Conservation (phyloP, 176 grass and related monocot species). For the Oropetium thomaeum region DNA sequence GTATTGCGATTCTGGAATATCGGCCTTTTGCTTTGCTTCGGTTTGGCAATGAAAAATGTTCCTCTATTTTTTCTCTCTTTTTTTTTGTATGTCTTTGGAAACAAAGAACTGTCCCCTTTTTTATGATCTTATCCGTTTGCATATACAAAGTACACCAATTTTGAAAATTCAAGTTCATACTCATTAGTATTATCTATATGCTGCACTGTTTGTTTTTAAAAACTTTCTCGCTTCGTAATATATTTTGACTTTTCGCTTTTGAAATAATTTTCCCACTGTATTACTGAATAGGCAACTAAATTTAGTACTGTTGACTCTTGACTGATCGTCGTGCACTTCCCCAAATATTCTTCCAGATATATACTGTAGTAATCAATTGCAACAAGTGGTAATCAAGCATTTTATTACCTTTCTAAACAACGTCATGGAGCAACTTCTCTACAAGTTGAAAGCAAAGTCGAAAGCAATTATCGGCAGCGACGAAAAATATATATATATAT, state of each 20-base stretch:
- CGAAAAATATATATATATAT: too few species aligned
- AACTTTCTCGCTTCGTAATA: neutral
- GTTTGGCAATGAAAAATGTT: neutral
- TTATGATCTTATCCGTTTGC: constrained; percentile 11
- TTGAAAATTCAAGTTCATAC: neutral
- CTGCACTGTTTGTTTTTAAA: too few species aligned
- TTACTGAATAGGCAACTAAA: neutral
- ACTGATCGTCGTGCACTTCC: neutral
- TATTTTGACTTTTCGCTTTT: neutral
- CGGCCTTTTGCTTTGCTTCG: neutral
- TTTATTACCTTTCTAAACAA: constrained; percentile 20
- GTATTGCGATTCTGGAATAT: constrained; percentile 5
- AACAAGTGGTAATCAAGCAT: constrained; percentile 7
- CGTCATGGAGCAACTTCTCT: constrained; percentile 32
- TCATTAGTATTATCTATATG: too few species aligned
- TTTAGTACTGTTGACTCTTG: neutral
- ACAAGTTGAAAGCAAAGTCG: neutral
- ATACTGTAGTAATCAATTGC: neutral
- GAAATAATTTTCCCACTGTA: too few species aligned
- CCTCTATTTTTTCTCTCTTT: too few species aligned
- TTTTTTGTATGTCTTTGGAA: too few species aligned
- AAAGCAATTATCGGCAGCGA: too few species aligned
- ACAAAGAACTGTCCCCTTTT: neutral
- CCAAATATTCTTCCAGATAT: constrained; percentile 43
- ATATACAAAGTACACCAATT: neutral